A percentile compares a stretch with the other conserved stretches of the same genome.
Conservation (phyloP, 78 protist genomes). For the Cyanophora paradoxa region DNA sequence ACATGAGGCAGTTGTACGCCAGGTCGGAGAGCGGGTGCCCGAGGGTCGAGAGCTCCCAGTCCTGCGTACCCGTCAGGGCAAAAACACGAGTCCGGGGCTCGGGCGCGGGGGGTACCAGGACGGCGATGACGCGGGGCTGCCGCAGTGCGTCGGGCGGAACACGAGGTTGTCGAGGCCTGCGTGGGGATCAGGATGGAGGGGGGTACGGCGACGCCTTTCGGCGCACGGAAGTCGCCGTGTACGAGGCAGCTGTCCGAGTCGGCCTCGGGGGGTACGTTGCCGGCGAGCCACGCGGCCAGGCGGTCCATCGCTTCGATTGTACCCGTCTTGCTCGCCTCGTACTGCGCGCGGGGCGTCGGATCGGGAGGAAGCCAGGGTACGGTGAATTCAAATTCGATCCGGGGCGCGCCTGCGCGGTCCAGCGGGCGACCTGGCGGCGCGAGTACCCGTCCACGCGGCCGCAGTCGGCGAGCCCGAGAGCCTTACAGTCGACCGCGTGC, state of each 20-base stretch:
- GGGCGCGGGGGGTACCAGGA: slow-evolving; percentile 8
- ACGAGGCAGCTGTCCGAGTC: slow-evolving; percentile 18
- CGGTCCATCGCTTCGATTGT: not conserved
- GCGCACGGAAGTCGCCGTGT: slow-evolving; percentile 64
- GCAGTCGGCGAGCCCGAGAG: slow-evolving; percentile 16
- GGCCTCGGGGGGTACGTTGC: not conserved
- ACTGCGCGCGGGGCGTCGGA: no score
- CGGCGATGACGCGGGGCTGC: slow-evolving; percentile 55
- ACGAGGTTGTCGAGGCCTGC: slow-evolving; percentile 48
- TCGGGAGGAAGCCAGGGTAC: no score
- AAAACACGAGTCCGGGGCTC: not conserved
- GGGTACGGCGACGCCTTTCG: no score
- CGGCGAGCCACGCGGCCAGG: not conserved
- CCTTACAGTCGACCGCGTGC: not conserved
- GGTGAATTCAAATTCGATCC: no score
- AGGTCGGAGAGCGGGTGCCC: slow-evolving; percentile 61
- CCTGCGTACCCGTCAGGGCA: slow-evolving; percentile 17
- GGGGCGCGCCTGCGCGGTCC: no score
- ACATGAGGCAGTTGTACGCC: slow-evolving; percentile 30
- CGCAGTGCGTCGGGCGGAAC: slow-evolving; percentile 35
- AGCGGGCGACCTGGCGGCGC: slow-evolving; percentile 5
- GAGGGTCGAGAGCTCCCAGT: slow-evolving; percentile 67
- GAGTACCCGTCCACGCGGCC: slow-evolving; percentile 5
- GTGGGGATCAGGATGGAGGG: no score
- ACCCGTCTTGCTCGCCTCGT: not conserved